Evolutionary conservation across 1,284 basidiomycete species (phyloP).

Genomic region (Coniferiporia sulphurascens): DNA sequence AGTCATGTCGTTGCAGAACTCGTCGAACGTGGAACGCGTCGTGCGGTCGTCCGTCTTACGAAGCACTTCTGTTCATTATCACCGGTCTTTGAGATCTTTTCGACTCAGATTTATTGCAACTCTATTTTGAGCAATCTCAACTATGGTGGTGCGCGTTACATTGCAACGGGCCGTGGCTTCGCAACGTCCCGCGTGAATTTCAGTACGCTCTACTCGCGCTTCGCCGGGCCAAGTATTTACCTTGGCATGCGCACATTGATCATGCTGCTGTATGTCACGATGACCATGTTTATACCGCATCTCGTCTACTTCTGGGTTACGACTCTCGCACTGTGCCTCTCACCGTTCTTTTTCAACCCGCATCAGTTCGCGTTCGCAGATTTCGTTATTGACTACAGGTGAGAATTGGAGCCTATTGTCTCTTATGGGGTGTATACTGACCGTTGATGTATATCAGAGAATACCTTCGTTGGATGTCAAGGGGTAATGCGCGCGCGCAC

Average conservation of each 20-base stretch:
- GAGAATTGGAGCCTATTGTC: too few species aligned
- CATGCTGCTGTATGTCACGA: constrained; percentile 86
- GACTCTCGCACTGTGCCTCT: constrained; percentile 80
- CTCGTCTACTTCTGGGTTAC: constrained; percentile 96
- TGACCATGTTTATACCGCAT: constrained; percentile 86
- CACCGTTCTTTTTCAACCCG: constrained; percentile 95
- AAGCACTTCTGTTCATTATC: constrained; percentile 92
- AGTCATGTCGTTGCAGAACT: constrained; percentile 54
- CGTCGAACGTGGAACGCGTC: constrained; percentile 86
- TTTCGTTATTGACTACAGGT: constrained; percentile 91
- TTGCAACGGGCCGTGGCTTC: constrained; percentile 98
- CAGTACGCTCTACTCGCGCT: constrained; percentile 90
- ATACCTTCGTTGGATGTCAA: constrained; percentile 95
- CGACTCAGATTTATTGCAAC: constrained; percentile 94
- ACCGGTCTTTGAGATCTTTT: constrained; percentile 94
- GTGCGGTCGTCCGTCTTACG: constrained; percentile 81
- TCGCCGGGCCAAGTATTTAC: constrained; percentile 95
- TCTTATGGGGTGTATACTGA: too few species aligned
- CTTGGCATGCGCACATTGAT: constrained; percentile 88
- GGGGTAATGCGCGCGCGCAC: constrained; percentile 94
- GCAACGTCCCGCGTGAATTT: constrained; percentile 92
- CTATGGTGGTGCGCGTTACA: constrained; percentile 94
- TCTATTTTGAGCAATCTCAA: constrained; percentile 93
- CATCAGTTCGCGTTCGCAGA: constrained; percentile 95
- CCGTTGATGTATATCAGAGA: constrained; percentile 35